Conservation (phyloP, 306 rosid species). For the Sesbania bispinosa region DNA sequence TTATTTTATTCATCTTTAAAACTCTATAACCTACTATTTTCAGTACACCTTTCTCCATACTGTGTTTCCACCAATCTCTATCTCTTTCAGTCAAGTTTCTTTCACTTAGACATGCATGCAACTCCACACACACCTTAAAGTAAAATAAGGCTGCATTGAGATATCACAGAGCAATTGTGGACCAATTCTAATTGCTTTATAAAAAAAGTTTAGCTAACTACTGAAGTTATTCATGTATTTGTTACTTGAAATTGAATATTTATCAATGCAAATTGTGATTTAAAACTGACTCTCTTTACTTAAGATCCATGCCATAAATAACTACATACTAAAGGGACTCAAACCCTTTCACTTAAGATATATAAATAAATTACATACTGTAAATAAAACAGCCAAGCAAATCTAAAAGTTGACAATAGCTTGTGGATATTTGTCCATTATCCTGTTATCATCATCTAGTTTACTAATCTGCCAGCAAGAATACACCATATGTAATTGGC, state of each 20-base stretch:
- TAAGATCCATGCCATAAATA: not conserved
- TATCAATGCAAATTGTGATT: not conserved
- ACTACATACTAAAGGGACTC: no score
- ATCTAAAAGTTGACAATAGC: not conserved
- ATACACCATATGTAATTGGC: not conserved
- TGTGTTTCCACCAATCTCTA: not conserved
- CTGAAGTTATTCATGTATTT: not conserved
- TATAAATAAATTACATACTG: not conserved
- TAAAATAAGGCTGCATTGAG: not conserved
- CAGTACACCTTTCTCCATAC: no score
- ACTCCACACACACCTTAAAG: not conserved
- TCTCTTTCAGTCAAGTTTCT: not conserved
- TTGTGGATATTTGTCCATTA: not conserved
- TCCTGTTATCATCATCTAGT: not conserved
- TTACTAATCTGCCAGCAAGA: not conserved
- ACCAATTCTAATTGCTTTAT: not conserved
- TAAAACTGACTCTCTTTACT: not conserved
- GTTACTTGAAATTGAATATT: not conserved
- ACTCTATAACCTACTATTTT: not conserved
- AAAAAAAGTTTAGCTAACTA: not conserved
- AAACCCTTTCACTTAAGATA: not conserved
- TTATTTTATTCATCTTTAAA: not conserved
- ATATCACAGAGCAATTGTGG: not conserved
- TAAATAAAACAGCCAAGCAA: conserved; percentile 1
- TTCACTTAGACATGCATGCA: not conserved